Conservation (phyloP, 495 filamentous ascomycete genomes). For the Physcia stellaris region DNA sequence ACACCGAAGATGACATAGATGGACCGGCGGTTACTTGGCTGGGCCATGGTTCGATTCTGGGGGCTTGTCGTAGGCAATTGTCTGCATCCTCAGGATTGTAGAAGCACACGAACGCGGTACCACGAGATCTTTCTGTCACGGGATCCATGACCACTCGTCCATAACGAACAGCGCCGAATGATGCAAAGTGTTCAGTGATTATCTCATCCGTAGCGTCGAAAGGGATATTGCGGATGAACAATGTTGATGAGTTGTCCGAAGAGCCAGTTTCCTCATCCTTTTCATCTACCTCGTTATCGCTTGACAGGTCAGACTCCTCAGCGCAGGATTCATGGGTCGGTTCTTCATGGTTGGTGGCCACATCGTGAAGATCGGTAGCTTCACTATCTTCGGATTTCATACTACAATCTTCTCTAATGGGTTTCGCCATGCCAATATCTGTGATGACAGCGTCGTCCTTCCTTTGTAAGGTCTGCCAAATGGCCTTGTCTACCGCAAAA, state of each 20-base stretch:
- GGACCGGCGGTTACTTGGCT: conserved; percentile 22
- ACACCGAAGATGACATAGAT: conserved; percentile 18
- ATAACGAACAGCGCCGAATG: conserved; percentile 77
- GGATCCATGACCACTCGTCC: conserved; percentile 78
- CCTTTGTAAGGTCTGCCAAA: conserved; percentile 54
- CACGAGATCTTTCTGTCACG: conserved; percentile 69
- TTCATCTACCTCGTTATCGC: conserved; percentile 19
- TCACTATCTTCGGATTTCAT: not conserved
- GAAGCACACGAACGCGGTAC: conserved; percentile 93
- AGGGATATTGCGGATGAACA: conserved; percentile 92
- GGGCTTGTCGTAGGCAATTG: conserved; percentile 59
- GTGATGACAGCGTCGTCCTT: conserved; percentile 18
- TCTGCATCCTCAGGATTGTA: conserved; percentile 58
- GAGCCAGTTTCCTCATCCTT: conserved; percentile 7
- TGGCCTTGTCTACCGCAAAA: conserved; percentile 86
- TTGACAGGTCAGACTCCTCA: conserved; percentile 17
- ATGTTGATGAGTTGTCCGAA: conserved; percentile 33
- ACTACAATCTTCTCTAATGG: conserved; percentile 14
- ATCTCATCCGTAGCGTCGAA: conserved; percentile 69
- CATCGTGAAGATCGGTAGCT: conserved; percentile 21
- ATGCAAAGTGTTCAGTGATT: conserved; percentile 67
- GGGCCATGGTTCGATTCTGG: conserved; percentile 33
- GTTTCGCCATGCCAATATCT: conserved; percentile 10
- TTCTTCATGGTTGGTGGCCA: conserved; percentile 26
- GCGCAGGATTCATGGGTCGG: no score